Evolutionary conservation across 83 land plant species (phyloP).

Genomic region (Larix sibirica): DNA sequence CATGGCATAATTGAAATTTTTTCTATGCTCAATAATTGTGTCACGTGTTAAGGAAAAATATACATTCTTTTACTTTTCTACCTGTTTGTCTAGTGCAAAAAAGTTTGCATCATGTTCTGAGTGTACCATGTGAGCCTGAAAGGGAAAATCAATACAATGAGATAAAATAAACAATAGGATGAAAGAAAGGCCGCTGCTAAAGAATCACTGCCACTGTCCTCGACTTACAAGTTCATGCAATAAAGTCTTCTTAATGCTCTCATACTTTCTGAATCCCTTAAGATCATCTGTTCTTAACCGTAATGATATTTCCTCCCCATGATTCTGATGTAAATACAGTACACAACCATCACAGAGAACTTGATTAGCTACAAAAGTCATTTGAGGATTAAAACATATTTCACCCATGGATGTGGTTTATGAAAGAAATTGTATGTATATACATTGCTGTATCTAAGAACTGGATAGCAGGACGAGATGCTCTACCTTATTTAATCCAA

Average conservation of each 20-base stretch:
- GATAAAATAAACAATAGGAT: not conserved
- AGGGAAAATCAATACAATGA: not conserved
- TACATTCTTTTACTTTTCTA: slow-evolving; percentile 12
- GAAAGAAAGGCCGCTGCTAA: not conserved
- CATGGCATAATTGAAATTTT: not conserved
- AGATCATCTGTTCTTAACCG: slow-evolving; percentile 97
- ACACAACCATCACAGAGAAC: not conserved
- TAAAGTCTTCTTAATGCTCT: slow-evolving; percentile 88
- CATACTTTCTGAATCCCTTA: slow-evolving; percentile 95
- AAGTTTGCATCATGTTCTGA: slow-evolving; percentile 94
- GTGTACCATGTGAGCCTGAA: slow-evolving; percentile 97
- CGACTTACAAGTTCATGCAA: slow-evolving; percentile 90
- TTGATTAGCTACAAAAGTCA: not conserved
- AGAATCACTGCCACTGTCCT: slow-evolving; percentile 8
- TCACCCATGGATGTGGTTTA: not conserved
- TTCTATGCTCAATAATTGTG: not conserved
- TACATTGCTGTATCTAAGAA: not conserved
- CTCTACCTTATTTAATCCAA: slow-evolving; percentile 93
- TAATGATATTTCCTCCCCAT: slow-evolving; percentile 94
- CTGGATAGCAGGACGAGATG: not conserved
- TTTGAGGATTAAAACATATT: not conserved
- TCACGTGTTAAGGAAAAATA: not conserved
- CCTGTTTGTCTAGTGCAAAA: slow-evolving; percentile 82
- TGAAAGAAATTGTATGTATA: not conserved
- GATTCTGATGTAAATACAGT: slow-evolving; percentile 55